Conservation (phyloP, 345 rosid genomes). For the Toxicodendron radicans region DNA sequence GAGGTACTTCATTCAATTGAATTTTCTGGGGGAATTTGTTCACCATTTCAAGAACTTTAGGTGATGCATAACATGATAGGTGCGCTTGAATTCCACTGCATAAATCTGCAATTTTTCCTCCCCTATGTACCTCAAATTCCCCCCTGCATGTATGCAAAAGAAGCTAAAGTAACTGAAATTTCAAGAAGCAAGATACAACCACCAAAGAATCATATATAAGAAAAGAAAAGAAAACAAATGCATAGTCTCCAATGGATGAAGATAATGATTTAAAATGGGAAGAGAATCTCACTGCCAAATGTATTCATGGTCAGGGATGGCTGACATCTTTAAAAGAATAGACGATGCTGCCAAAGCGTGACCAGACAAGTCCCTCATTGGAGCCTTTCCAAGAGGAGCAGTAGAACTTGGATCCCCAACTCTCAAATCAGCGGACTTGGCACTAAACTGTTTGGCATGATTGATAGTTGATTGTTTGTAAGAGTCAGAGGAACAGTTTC, state of each 20-base stretch:
- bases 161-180: constrained; percentile 13
- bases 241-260: constrained; percentile 4
- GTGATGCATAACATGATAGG: constrained; percentile 68
- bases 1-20: constrained; percentile 74
- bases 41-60: constrained; percentile 66
- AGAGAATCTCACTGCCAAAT: constrained; percentile 84
- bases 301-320: constrained; percentile 77
- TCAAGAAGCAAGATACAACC: neutral
- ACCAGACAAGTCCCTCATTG: constrained; percentile 28
- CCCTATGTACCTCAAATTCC: constrained; percentile 59
- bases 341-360: constrained; percentile 33
- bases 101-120: constrained; percentile 43
- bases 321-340: constrained; percentile 38
- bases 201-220: neutral
- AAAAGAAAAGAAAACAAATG: neutral
- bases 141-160: constrained; percentile 57
- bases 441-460: constrained; percentile 42
- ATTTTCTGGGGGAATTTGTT: constrained; percentile 58
- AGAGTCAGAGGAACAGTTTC: constrained; percentile 32
- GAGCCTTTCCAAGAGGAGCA: constrained; percentile 34
- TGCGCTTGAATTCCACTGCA: constrained; percentile 87
- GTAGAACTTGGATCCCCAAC: constrained; percentile 34
- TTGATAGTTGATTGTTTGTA: constrained; percentile 35
- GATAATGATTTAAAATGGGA: constrained; percentile 16
- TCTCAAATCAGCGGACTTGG: constrained; percentile 32